A percentile compares a stretch with the other conserved stretches of the same genome.
Evolutionary conservation across 176 grass and related monocot species (phyloP).

Genomic region (Juncus effusus): DNA sequence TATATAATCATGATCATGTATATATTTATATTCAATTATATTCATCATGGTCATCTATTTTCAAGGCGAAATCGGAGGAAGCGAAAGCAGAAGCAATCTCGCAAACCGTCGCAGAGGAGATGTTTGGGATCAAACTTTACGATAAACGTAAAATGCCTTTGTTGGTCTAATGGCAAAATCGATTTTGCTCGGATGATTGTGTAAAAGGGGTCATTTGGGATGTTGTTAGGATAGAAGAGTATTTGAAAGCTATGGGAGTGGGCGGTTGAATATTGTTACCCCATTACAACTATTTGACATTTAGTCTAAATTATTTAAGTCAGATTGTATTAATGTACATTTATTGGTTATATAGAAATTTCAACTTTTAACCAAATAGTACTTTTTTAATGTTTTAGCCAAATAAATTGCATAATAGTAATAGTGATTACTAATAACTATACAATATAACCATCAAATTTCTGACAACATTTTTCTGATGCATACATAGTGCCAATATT

Average conservation of each 20-base stretch:
- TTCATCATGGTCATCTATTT: constrained; percentile 23
- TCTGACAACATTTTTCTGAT: too few species aligned
- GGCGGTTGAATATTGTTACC: constrained; percentile 3
- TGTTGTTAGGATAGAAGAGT: constrained; percentile 20
- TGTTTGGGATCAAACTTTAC: constrained; percentile 9
- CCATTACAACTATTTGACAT: too few species aligned
- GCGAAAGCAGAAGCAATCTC: constrained; percentile 22
- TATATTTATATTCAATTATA: constrained; percentile 7
- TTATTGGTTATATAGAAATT: too few species aligned
- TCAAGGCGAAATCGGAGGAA: constrained; percentile 29
- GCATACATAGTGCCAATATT: too few species aligned
- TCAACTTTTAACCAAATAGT: too few species aligned
- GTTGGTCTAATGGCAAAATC: constrained; percentile 37
- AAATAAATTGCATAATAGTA: too few species aligned
- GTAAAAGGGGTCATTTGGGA: constrained; percentile 17
- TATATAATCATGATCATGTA: background rate
- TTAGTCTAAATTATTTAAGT: too few species aligned
- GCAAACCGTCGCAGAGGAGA: background rate
- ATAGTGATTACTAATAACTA: too few species aligned
- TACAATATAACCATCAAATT: too few species aligned
- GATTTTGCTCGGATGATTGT: constrained; percentile 27
- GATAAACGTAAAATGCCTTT: constrained; percentile 32
- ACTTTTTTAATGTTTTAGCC: too few species aligned
- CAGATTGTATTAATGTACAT: too few species aligned
- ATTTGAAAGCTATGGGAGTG: background rate